Evolutionary conservation across 2,329 filamentous ascomycete species (phyloP).

Genomic region (Alternaria metachromatica): DNA sequence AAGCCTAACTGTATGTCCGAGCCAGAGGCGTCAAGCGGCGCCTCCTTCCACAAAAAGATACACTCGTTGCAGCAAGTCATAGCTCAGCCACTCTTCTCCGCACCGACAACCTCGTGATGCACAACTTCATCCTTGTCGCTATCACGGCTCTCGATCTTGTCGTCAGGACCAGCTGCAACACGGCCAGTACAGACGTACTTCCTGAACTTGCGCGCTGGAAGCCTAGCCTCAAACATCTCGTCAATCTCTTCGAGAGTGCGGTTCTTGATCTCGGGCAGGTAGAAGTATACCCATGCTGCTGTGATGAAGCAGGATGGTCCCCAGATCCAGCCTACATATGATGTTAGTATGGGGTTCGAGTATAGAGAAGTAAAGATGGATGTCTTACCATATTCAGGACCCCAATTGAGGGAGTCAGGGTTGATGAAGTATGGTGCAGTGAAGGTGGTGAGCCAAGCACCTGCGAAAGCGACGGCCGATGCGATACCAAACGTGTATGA

Average conservation of each 20-base stretch:
- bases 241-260: constrained; percentile 43
- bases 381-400: constrained; percentile 58
- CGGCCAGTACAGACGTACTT: constrained; percentile 39
- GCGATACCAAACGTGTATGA: constrained; percentile 65
- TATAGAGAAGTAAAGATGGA: too few relatives aligned
- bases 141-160: constrained; percentile 14
- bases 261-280: constrained; percentile 50
- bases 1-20: not conserved
- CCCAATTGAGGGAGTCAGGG: constrained; percentile 61
- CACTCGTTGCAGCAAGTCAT: not conserved
- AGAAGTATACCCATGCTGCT: constrained; percentile 42
- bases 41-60: not conserved
- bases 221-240: constrained; percentile 42
- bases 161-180: constrained; percentile 17
- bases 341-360: not conserved
- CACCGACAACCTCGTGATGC: constrained; percentile 14
- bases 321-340: constrained; percentile 39
- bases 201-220: constrained; percentile 40
- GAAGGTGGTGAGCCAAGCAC: constrained; percentile 64
- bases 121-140: constrained; percentile 29
- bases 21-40: not conserved
- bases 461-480: constrained; percentile 61
- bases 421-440: constrained; percentile 68
- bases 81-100: constrained; percentile 7
- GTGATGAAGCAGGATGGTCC: constrained; percentile 49